Conservation (phyloP, 2,329 filamentous ascomycete genomes). For the Ophiostoma montium region DNA sequence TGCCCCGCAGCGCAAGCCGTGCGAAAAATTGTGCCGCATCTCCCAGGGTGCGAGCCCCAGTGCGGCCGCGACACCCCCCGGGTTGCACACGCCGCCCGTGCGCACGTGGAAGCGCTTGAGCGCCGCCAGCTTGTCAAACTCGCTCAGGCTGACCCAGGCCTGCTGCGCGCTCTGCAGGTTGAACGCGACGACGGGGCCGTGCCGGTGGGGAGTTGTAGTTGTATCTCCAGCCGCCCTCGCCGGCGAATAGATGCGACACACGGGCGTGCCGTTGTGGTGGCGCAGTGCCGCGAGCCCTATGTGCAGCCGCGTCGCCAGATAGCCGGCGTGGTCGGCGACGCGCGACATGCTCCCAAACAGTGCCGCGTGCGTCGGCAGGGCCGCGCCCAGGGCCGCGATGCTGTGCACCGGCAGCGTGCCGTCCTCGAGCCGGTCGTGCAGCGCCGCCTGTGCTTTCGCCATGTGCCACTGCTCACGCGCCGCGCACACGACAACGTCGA, state of each 20-base stretch:
- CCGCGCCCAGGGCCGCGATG: constrained; percentile 68
- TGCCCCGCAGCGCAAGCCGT: constrained; percentile 70
- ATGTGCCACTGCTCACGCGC: constrained; percentile 73
- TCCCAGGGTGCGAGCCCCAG: constrained; percentile 68
- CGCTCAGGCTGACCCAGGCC: constrained; percentile 64
- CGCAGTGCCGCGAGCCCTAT: constrained; percentile 41
- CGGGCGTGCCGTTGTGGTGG: constrained; percentile 53
- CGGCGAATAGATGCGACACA: constrained; percentile 52
- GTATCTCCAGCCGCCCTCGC: background rate
- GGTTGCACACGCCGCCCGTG: constrained; percentile 84
- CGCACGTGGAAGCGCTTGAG: constrained; percentile 71
- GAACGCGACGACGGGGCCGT: constrained; percentile 68
- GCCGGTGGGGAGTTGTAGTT: too few species aligned
- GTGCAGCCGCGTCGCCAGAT: constrained; percentile 46
- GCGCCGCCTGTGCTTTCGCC: constrained; percentile 45
- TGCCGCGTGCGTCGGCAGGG: constrained; percentile 52
- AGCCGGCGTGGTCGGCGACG: constrained; percentile 57
- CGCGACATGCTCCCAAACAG: constrained; percentile 59
- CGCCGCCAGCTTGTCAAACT: constrained; percentile 75
- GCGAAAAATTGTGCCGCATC: constrained; percentile 70
- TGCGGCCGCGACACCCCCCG: constrained; percentile 64
- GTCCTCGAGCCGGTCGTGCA: constrained; percentile 80
- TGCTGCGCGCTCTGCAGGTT: constrained; percentile 59
- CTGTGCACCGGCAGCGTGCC: constrained; percentile 83
- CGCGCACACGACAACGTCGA: constrained; percentile 69